Percentiles rank a stretch among this genome's conserved stretches.
phyloP scores from a whole-genome alignment of 1,139 yeast genomes.

The Pichia sp. region DNA sequence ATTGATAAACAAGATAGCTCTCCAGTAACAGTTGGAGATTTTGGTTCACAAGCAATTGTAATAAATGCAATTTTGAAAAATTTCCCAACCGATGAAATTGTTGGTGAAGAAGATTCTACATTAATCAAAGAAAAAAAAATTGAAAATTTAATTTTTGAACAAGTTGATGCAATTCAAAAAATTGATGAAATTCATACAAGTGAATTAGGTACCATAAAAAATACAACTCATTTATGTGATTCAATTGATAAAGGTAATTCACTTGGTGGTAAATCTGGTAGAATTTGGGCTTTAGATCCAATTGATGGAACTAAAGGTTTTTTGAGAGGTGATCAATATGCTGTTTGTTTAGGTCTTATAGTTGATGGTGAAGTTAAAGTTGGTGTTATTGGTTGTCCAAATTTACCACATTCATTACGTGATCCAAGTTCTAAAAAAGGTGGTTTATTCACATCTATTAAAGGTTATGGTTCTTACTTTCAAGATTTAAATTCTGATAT shows the following conservation, averaged over 20 bases:
- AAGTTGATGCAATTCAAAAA: constrained; percentile 42
- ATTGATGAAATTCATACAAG: constrained; percentile 26
- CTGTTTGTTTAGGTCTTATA: constrained; percentile 86
- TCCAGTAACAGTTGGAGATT: constrained; percentile 96
- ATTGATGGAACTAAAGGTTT: constrained; percentile 98
- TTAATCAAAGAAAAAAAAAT: constrained; percentile 46
- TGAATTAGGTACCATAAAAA: constrained; percentile 38
- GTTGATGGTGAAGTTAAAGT: constrained; percentile 79
- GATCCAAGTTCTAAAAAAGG: constrained; percentile 40
- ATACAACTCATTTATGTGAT: constrained; percentile 47
- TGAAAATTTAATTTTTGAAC: constrained; percentile 42
- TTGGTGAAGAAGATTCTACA: constrained; percentile 91
- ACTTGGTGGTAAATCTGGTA: constrained; percentile 67
- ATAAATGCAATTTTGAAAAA: constrained; percentile 73
- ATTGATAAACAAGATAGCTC: constrained; percentile 83
- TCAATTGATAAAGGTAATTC: constrained; percentile 77
- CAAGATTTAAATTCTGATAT: constrained; percentile 37
- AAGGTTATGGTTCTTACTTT: constrained; percentile 68
- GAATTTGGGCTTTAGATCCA: constrained; percentile 97
- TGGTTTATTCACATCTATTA: constrained; percentile 71
- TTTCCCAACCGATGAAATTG: constrained; percentile 80
- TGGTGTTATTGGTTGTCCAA: constrained; percentile 97
- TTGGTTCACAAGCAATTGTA: constrained; percentile 90
- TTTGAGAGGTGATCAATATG: constrained; percentile 91
- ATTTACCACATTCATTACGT: constrained; percentile 52